phyloP scores from a whole-genome alignment of 2,329 filamentous ascomycete genomes.

The Metarhizium guizhouense region DNA sequence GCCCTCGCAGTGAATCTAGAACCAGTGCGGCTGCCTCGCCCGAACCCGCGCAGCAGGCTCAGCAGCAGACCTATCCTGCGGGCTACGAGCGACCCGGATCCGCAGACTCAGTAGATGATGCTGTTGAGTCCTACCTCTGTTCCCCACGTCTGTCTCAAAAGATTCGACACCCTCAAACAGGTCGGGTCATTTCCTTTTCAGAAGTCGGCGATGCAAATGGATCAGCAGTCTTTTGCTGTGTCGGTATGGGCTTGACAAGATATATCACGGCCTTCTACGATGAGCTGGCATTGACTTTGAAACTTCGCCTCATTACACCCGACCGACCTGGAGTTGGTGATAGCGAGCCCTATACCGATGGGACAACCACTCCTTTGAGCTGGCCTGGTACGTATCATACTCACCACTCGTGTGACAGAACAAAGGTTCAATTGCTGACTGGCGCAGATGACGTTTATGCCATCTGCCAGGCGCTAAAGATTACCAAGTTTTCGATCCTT shows the following conservation, averaged over 20 bases:
- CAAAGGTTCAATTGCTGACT: constrained; percentile 16
- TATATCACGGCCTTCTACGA: constrained; percentile 98
- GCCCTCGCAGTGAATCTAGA: constrained; percentile 30
- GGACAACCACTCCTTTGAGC: constrained; percentile 74
- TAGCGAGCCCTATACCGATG: constrained; percentile 76
- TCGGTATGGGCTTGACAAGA: constrained; percentile 93
- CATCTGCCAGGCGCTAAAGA: constrained; percentile 84
- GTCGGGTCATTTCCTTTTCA: constrained; percentile 85
- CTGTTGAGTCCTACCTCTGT: constrained; percentile 75
- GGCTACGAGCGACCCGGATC: constrained; percentile 68
- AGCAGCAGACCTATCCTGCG: constrained; percentile 25
- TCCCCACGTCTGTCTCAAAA: constrained; percentile 81
- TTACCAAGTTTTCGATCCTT: constrained; percentile 91
- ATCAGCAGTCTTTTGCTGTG: constrained; percentile 89
- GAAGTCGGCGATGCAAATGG: constrained; percentile 91
- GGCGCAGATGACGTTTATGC: constrained; percentile 69
- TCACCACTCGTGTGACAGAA: background rate
- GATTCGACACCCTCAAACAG: constrained; percentile 76
- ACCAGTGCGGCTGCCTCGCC: constrained; percentile 13
- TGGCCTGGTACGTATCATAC: constrained; percentile 70
- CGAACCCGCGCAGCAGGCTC: constrained; percentile 18
- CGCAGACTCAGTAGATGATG: constrained; percentile 79
- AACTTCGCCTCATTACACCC: constrained; percentile 82
- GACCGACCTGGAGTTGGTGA: constrained; percentile 91
- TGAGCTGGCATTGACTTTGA: constrained; percentile 81